phyloP scores from a whole-genome alignment of 352 stramenopile genomes.

The Phytophthora macrochlamydospora region DNA sequence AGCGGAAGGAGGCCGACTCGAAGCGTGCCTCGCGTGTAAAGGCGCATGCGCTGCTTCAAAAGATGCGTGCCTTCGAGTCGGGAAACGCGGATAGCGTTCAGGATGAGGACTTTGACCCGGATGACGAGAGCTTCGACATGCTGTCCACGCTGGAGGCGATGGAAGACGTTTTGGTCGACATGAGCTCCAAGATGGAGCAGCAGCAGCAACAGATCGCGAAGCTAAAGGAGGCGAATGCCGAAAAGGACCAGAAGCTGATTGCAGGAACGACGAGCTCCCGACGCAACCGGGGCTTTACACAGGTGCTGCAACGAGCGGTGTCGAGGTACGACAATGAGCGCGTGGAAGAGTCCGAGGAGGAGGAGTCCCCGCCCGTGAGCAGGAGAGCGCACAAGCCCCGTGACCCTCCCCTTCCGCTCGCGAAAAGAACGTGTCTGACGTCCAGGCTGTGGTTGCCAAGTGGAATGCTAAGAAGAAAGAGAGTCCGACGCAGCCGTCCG shows the following conservation, averaged over 20 bases:
- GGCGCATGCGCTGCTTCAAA: slow-evolving; percentile 37
- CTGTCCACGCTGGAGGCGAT: slow-evolving; percentile 46
- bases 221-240: slow-evolving; percentile 35
- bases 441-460: slow-evolving; percentile 52
- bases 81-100: slow-evolving; percentile 29
- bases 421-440: slow-evolving; percentile 19
- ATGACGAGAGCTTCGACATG: slow-evolving; percentile 27
- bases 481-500: slow-evolving; percentile 18
- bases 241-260: slow-evolving; percentile 31
- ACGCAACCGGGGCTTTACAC: slow-evolving; percentile 30
- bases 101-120: slow-evolving; percentile 16
- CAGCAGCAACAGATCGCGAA: slow-evolving; percentile 47
- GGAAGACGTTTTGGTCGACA: slow-evolving; percentile 60
- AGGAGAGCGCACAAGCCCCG: slow-evolving; percentile 32
- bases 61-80: slow-evolving; percentile 39
- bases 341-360: slow-evolving; percentile 32
- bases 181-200: slow-evolving; percentile 54
- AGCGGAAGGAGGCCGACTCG: slow-evolving; percentile 30
- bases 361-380: slow-evolving; percentile 34
- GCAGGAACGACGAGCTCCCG: slow-evolving; percentile 18
- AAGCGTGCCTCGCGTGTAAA: slow-evolving; percentile 27
- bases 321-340: slow-evolving; percentile 25
- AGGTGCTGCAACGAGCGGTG: slow-evolving; percentile 34
- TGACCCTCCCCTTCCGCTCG: slow-evolving; percentile 16
- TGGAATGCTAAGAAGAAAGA: slow-evolving; percentile 54